Evolutionary conservation across 305 asterid species (phyloP), one percentile per base, ranked within the genome.

Genomic region (Fraxinus latifolia): DNA sequence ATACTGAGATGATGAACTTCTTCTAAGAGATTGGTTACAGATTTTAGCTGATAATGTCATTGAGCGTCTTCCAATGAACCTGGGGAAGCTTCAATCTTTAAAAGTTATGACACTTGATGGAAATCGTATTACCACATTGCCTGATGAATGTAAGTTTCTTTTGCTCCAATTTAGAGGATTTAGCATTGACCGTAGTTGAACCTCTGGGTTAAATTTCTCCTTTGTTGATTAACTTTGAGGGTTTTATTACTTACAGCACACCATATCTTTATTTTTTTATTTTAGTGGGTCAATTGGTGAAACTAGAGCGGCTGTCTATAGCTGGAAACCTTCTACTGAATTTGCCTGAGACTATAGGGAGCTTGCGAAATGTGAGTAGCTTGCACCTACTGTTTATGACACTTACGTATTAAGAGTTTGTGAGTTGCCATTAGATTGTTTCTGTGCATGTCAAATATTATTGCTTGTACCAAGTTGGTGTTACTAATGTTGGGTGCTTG

Each of bases 211-310:
- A 27, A 68, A 39, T 60, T 60, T 53, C 31, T 39, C 82, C 65
- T 0, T 50, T n/a, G 70, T 53, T 81, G 21, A 82, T 70, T 53
- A 80, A 80, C 74, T 68, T 17, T 34, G 53, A 42, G n/a, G 25
- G 73, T 47, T 58, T 27, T 78, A 79, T 76, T 34, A 19, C 70
- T 55, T 15, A 75, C 74, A 60, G 55, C 32, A 76, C 76, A 23
- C 71, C 60, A 60, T 37, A 81, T 31, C 50, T 72, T 77, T 72
- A 74, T 70, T 70, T 81, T 27, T 78, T 34, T 70, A 17, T 85
- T 88, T 87, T 90, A 96, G 99, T 96, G 93, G 99, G 99, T 74
- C 99, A 96, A 86, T 85, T 96, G 90, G 97, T 96, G 91, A 96
- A 91, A 87, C 90, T 95, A 86, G 99, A 95, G 93, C 89, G 85